Evolutionary conservation across 139 green algal genomes (phyloP), one percentile per base, ranked within the genome.

Genomic region (Nannochloris sp.): DNA sequence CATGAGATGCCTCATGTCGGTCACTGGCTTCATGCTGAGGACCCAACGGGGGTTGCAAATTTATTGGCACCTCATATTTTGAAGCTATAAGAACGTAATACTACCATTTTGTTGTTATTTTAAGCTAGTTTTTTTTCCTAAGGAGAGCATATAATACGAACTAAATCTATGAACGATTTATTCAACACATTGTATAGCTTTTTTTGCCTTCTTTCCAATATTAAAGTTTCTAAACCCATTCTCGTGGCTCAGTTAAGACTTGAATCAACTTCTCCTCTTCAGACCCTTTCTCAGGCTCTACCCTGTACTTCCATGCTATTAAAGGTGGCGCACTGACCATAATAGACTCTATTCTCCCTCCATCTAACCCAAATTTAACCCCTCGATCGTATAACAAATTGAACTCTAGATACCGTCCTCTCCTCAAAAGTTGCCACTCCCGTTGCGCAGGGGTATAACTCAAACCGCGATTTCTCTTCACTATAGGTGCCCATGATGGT

Each of bases 321-420:
- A 93, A 71, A 5, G 90, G 90, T 15, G 90, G 90, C 6, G 89
- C 89, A 6, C 86, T 96, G 23, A 99, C 93, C 93, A 97, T 97
- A 78, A 97, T 96, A 42, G 59, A 82, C 77, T 97, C 93, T 4
- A 97, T 76, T n/a, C 90, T 73, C 1, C 85, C 90, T 15, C 87
- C 88, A 36, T 91, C 87, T 36, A 81, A 68, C 25, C 88, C 87
- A 75, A 96, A 94, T 55, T 83, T 87, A 10, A 97, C 89, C 42
- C 93, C 92, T 8, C 94, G 76, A 68, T 99, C 94, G 71, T 97
- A 96, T 67, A 98, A 72, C 57, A 98, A 72, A 79, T 99, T 99
- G 84, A 99, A 99, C 75, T 98, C 93, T 1, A 99, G 66, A 69
- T 99, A 99, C 53, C 83, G 73, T 4, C 85, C 87, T 1, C 88